Percentiles rank a stretch among this genome's conserved stretches.
phyloP scores from a whole-genome alignment of 1,139 yeast species.

The Candida labiduridarum region DNA sequence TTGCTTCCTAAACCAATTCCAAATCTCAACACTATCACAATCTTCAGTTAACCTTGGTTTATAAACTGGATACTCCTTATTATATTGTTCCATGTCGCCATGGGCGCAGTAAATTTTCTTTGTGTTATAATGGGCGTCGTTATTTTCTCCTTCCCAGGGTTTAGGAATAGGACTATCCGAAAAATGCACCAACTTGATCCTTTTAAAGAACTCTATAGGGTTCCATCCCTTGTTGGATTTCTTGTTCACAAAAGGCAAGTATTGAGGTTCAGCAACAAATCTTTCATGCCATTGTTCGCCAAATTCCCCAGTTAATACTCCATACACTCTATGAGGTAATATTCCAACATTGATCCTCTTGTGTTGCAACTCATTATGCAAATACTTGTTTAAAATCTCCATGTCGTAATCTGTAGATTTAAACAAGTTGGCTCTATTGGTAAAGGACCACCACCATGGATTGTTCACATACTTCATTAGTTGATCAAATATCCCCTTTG shows the following conservation, averaged over 20 bases:
- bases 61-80: conserved; percentile 24
- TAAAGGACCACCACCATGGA: conserved; percentile 36
- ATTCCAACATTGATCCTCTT: conserved; percentile 32
- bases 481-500: conserved; percentile 25
- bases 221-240: conserved; percentile 31
- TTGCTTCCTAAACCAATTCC: conserved; percentile 31
- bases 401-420: conserved; percentile 44
- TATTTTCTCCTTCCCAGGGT: conserved; percentile 42
- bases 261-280: conserved; percentile 34
- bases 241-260: conserved; percentile 30
- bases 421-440: conserved; percentile 23
- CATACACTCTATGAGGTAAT: conserved; percentile 49
- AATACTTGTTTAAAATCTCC: conserved; percentile 49
- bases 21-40: conserved; percentile 34
- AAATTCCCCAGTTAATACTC: conserved; percentile 53
- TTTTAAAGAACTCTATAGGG: conserved; percentile 21
- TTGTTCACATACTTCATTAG: conserved; percentile 31
- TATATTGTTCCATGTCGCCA: conserved; percentile 20
- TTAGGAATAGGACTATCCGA: conserved; percentile 51
- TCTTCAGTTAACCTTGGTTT: conserved; percentile 35
- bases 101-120: conserved; percentile 29
- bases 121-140: conserved; percentile 24
- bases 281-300: conserved; percentile 29
- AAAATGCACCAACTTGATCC: conserved; percentile 39
- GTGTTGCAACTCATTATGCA: conserved; percentile 25